Evolutionary conservation across 1,284 basidiomycete species (phyloP), one percentile per base, ranked within the genome.

Genomic region (Tylopilus sp.): DNA sequence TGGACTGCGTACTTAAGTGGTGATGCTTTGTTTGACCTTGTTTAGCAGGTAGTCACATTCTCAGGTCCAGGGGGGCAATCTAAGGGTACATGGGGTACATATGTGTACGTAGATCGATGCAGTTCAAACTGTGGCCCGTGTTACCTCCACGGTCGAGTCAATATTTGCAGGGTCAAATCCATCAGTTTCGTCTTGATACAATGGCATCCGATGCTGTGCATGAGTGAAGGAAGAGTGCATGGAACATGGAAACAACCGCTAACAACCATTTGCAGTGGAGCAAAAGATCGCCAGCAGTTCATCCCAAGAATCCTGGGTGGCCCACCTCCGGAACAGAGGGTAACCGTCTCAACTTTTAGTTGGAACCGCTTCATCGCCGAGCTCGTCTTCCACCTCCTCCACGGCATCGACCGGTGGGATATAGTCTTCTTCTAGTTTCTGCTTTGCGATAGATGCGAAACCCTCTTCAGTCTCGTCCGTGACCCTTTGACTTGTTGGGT

Each of bases 191-290:
- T 33, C n/a, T n/a, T 29, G 23, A 44, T 34, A 10, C 23, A 23
- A 36, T 33, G 15, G 30, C 36, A 16, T 34, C 10, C 8, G 11
- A 34, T 34, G 33, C n/a, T n/a, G 16, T 63, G 11, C 30, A 37
- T 37, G 34, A 39, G 40, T 45, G 38, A 44, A 30, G 6, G 23
- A 86, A 86, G 4, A 77, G 79, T 77, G 68, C 30, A 72, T 71
- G 58, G 54, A 51, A 52, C 58, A 25, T 58, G 65, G 64, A 63
- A 61, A 66, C 23, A 66, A 66, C 63, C 52, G 56, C 60, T 63
- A 54, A 59, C 65, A 64, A 64, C 41, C 64, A 29, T 64, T 64
- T 62, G 54, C 65, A 5, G 46, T 42, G 18, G 30, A 59, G 65
- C 60, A 65, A 65, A 64, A 57, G 65, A 52, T 65, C 54, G 60